A percentile compares a stretch with the other conserved stretches of the same genome.
Evolutionary conservation across 2,329 filamentous ascomycete genomes (phyloP).

Genomic region (Tricladium varicosporioides): DNA sequence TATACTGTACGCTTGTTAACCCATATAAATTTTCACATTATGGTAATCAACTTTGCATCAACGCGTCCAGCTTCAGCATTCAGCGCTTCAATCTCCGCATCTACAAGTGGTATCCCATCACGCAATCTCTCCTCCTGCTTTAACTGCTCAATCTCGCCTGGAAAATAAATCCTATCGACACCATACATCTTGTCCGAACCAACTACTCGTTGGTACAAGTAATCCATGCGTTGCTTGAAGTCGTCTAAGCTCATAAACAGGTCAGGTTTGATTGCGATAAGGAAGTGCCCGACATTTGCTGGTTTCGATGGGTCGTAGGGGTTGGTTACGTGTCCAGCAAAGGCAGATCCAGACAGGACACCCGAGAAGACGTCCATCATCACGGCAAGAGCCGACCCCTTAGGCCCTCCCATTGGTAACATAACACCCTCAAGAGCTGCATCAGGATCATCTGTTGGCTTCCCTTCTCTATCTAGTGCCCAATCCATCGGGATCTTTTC

Average conservation of each 20-base stretch:
- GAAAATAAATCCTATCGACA: constrained; percentile 59
- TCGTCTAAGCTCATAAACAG: constrained; percentile 70
- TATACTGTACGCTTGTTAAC: no score
- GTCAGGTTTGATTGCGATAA: constrained; percentile 71
- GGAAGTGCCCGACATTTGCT: constrained; percentile 72
- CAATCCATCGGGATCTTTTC: constrained; percentile 71
- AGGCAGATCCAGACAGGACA: constrained; percentile 72
- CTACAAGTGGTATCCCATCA: constrained; percentile 57
- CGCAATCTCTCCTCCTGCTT: constrained; percentile 49
- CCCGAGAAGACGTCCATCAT: constrained; percentile 93
- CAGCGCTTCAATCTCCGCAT: constrained; percentile 53
- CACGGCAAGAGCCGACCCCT: constrained; percentile 72
- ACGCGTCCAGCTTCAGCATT: constrained; percentile 52
- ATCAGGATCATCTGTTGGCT: constrained; percentile 67
- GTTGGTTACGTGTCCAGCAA: constrained; percentile 72
- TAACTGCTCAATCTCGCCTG: constrained; percentile 60
- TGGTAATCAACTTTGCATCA: constrained; percentile 26
- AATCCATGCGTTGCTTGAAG: constrained; percentile 61
- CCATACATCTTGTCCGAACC: constrained; percentile 53
- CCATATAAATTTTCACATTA: constrained; percentile 4
- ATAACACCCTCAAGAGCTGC: constrained; percentile 74
- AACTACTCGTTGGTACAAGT: constrained; percentile 52
- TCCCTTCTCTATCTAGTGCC: constrained; percentile 71
- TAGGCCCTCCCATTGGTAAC: constrained; percentile 83
- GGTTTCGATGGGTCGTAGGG: constrained; percentile 71